Evolutionary conservation across 371 early-diverging fungal species (phyloP).

Genomic region (Mortierella sp.): DNA sequence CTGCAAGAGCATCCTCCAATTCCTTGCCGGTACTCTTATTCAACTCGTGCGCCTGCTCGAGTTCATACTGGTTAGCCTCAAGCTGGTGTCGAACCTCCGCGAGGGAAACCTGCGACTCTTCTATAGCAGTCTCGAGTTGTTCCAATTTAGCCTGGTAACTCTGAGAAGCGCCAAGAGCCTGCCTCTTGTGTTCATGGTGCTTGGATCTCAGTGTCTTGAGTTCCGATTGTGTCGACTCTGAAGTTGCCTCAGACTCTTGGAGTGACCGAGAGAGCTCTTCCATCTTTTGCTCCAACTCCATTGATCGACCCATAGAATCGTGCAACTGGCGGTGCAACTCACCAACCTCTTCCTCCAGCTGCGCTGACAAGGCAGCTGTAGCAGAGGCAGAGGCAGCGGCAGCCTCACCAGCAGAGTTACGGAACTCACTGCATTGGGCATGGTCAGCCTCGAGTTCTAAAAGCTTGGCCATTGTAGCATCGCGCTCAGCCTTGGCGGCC

Average conservation of each 20-base stretch:
- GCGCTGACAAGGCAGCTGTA: slow-evolving; percentile 1
- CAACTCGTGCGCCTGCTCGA: slow-evolving; percentile 32
- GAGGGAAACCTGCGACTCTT: slow-evolving; percentile 33
- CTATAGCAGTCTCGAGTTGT: slow-evolving; percentile 16
- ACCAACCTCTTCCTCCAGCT: slow-evolving; percentile 36
- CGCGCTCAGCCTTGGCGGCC: slow-evolving; percentile 31
- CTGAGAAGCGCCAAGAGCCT: slow-evolving; percentile 17
- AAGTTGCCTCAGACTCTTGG: slow-evolving; percentile 24
- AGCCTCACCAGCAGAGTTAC: slow-evolving; percentile 17
- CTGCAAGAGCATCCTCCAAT: slow-evolving; percentile 29
- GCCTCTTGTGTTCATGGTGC: slow-evolving; percentile 57
- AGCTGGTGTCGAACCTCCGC: slow-evolving; percentile 25
- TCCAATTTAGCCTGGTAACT: slow-evolving; percentile 19
- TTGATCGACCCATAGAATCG: slow-evolving; percentile 40
- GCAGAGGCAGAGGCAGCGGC: slow-evolving; percentile 12
- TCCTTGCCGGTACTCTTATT: slow-evolving; percentile 25
- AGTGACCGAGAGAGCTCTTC: slow-evolving; percentile 26
- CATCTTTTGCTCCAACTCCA: slow-evolving; percentile 46
- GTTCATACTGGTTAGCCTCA: slow-evolving; percentile 31
- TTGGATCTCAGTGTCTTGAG: slow-evolving; percentile 43
- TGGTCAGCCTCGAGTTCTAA: slow-evolving; percentile 26
- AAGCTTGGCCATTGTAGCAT: slow-evolving; percentile 12
- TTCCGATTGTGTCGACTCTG: slow-evolving; percentile 28
- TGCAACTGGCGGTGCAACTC: slow-evolving; percentile 45
- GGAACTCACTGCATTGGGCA: slow-evolving; percentile 24